Evolutionary conservation across 805 yeast genomes (phyloP).

Genomic region (Ogataea paradorogensis): DNA sequence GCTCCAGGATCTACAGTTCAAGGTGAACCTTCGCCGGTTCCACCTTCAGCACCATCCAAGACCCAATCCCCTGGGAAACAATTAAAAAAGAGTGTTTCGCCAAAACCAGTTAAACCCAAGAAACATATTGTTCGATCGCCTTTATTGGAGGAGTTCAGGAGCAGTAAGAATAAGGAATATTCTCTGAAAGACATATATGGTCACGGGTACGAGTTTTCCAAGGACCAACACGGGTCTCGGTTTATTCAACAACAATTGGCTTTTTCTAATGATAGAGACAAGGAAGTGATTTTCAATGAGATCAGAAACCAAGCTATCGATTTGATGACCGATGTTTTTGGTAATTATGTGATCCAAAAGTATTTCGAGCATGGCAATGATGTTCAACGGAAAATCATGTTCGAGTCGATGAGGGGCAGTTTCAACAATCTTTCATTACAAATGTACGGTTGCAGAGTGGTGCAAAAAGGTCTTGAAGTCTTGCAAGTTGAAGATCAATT

Average conservation of each 20-base stretch:
- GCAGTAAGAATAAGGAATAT: slow-evolving; percentile 57
- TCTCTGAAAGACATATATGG: slow-evolving; percentile 75
- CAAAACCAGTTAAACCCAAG: slow-evolving; percentile 27
- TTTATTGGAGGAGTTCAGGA: slow-evolving; percentile 78
- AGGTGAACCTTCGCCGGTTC: slow-evolving; percentile 1
- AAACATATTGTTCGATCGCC: slow-evolving; percentile 69
- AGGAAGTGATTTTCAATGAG: slow-evolving; percentile 80
- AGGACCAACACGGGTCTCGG: slow-evolving; percentile 96
- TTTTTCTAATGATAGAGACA: slow-evolving; percentile 59
- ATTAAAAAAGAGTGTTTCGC: slow-evolving; percentile 20
- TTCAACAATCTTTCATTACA: slow-evolving; percentile 77
- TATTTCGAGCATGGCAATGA: slow-evolving; percentile 79
- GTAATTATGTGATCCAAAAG: slow-evolving; percentile 95
- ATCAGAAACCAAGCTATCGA: slow-evolving; percentile 71
- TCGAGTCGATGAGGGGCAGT: slow-evolving; percentile 70
- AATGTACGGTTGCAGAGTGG: slow-evolving; percentile 98
- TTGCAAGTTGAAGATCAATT: slow-evolving; percentile 63
- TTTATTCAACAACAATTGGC: slow-evolving; percentile 89
- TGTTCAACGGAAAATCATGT: slow-evolving; percentile 65
- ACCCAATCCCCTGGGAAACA: slow-evolving; percentile 16
- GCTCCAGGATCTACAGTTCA: slow-evolving; percentile 1
- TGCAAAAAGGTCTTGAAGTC: slow-evolving; percentile 87
- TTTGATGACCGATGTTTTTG: slow-evolving; percentile 94
- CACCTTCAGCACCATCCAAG: slow-evolving; percentile 7
- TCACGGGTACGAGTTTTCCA: slow-evolving; percentile 85